Conservation (phyloP, 495 filamentous ascomycete genomes). For the Annulohypoxylon stygium region DNA sequence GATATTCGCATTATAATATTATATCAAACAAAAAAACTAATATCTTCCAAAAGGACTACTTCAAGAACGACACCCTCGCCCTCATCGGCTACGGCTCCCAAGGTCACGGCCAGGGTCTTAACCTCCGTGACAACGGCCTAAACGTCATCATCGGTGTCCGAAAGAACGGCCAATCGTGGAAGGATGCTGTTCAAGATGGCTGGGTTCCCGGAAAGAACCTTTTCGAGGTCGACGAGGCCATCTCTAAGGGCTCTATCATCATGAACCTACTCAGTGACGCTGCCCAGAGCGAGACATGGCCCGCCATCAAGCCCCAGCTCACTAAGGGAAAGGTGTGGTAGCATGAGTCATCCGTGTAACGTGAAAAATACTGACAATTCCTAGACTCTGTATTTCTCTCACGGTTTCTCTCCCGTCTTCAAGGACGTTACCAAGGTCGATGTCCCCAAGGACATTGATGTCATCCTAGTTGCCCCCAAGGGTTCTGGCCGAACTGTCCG, state of each 20-base stretch:
- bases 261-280: slow-evolving; percentile 99
- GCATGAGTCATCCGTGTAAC: slow-evolving; percentile 24
- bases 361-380: slow-evolving; percentile 39
- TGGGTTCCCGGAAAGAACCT: slow-evolving; percentile 99
- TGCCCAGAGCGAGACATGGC: slow-evolving; percentile 98
- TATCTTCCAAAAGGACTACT: slow-evolving; percentile 80
- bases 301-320: slow-evolving; percentile 94
- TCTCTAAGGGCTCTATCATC: slow-evolving; percentile 91
- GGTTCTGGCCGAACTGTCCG: slow-evolving; percentile 98
- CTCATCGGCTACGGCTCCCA: slow-evolving; percentile 99
- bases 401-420: slow-evolving; percentile 99
- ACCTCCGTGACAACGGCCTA: slow-evolving; percentile 98
- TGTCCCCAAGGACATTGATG: slow-evolving; percentile 92
- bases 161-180: slow-evolving; percentile 98
- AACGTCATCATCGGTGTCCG: slow-evolving; percentile 99
- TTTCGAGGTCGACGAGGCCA: slow-evolving; percentile 96
- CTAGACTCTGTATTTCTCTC: slow-evolving; percentile 98
- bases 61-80: slow-evolving; percentile 99
- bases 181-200: slow-evolving; percentile 95
- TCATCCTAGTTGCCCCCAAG: slow-evolving; percentile 99
- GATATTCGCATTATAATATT: slow-evolving; percentile 4
- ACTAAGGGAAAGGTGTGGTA: slow-evolving; percentile 91
- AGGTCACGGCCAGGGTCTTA: slow-evolving; percentile 97
- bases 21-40: slow-evolving; percentile 31
- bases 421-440: slow-evolving; percentile 99